Conservation (phyloP, 2,329 filamentous ascomycete species). For the Botryotinia narcissicola region DNA sequence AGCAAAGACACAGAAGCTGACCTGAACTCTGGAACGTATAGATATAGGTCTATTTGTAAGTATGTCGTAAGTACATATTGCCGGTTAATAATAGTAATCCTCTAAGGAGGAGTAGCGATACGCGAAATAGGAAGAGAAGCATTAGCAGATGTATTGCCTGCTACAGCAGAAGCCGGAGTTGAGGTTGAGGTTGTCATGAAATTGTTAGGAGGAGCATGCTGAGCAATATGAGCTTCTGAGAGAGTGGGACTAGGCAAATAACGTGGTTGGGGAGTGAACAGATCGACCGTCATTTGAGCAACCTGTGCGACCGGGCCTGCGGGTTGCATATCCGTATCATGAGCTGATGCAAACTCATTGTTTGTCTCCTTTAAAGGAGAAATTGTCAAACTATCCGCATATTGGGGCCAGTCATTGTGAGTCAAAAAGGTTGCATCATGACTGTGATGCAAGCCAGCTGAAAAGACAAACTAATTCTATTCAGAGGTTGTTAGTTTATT, state of each 20-base stretch:
- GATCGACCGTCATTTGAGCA: background rate
- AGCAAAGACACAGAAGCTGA: background rate
- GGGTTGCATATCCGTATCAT: background rate
- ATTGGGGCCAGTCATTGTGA: background rate
- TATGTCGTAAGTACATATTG: background rate
- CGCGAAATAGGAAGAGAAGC: background rate
- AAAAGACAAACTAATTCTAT: background rate
- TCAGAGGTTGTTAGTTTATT: background rate
- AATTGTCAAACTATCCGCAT: background rate
- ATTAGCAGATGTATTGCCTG: background rate
- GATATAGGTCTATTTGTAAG: background rate
- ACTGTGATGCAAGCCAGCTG: background rate
- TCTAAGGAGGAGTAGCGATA: conserved; percentile 9
- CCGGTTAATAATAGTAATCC: background rate
- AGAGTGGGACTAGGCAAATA: conserved; percentile 8
- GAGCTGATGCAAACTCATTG: background rate
- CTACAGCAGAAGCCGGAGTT: background rate
- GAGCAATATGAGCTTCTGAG: conserved; percentile 4
- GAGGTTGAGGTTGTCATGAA: too few relatives aligned
- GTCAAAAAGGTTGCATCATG: background rate
- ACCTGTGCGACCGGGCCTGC: background rate
- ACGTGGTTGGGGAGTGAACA: background rate
- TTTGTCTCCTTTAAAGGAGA: background rate
- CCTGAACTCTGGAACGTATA: background rate
- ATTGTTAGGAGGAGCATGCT: background rate